Evolutionary conservation across 1,139 yeast species (phyloP), one percentile per base, ranked within the genome.

Genomic region (Yamadazyma dushanensis): DNA sequence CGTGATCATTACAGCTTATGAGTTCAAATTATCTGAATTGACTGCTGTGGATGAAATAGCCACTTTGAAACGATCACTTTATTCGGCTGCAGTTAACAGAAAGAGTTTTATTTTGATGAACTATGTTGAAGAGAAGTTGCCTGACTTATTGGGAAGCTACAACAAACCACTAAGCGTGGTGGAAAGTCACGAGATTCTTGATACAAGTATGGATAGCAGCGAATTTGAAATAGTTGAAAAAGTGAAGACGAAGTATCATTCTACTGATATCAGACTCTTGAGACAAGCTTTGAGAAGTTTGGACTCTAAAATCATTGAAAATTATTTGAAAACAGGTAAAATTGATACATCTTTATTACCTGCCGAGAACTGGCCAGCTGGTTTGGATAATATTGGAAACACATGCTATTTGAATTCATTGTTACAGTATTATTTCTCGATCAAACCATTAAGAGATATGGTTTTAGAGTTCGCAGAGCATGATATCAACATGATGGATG

Each of bases 371-470:
- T 80, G 89, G 78, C 97, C 97, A 0, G 87, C 89, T 5, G 98
- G 97, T 0, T 70, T 92, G 53, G 87, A 84, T 57, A 92, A 92
- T 53, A 89, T 89, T 47, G 97, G 98, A 22, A 92, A 92, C 54
- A 90, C 98, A 0, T 92, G 98, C 58, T 92, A 92, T 49, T 70
- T 92, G 54, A 92, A 92, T 54, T 89, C 97, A 0, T 68, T 92
- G 35, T 64, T 92, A 22, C 98, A 92, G 54, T 92, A 83, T 51
- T 90, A 88, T 56, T 92, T 88, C 60, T 84, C 90, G 8, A 79
- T 92, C 34, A 77, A 78, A 37, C 97, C 97, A 0, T 65, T 92
- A 31, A 71, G 97, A 40, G 79, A 83, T 1, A 73, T 77, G 43
- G 73, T 88, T 13, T 53, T 85, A 35, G 53, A 65, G 1, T 88